These are phyloP conservation scores for Didymella pomorum DNA, from an alignment of 2,329 filamentous ascomycete genomes.

Conservation along the genomic window DNA sequence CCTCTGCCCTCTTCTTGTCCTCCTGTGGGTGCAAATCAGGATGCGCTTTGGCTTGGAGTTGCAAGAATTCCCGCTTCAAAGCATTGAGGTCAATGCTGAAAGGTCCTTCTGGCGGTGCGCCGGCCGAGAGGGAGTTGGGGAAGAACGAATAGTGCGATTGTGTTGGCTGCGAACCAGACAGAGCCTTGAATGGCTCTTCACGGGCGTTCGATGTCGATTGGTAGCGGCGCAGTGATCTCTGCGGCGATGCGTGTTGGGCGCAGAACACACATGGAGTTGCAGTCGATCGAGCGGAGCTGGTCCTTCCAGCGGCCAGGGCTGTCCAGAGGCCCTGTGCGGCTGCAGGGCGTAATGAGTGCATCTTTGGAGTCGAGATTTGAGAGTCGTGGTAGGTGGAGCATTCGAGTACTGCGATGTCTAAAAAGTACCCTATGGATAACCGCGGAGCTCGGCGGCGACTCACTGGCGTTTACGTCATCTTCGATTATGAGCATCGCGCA, in stretches of 20 bases:
- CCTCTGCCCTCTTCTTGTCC: slow-evolving; percentile 71
- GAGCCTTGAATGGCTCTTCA: slow-evolving; percentile 30
- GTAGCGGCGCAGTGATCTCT: slow-evolving; percentile 26
- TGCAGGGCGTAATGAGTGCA: slow-evolving; percentile 35
- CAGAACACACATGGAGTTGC: slow-evolving; percentile 38
- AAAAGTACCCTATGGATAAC: neutral
- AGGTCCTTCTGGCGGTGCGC: slow-evolving; percentile 77
- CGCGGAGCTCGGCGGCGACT: slow-evolving; percentile 21
- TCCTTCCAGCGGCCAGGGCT: slow-evolving; percentile 26
- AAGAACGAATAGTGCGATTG: slow-evolving; percentile 87
- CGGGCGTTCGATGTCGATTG: slow-evolving; percentile 34
- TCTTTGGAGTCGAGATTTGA: slow-evolving; percentile 1
- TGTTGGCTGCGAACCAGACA: slow-evolving; percentile 15
- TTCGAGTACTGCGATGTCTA: slow-evolving; percentile 19
- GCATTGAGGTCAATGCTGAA: slow-evolving; percentile 76
- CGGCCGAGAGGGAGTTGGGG: slow-evolving; percentile 75
- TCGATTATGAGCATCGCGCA: slow-evolving; percentile 7
- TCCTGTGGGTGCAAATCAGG: slow-evolving; percentile 69
- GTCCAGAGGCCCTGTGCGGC: slow-evolving; percentile 38
- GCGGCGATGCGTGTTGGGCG: slow-evolving; percentile 25
- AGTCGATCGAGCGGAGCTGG: slow-evolving; percentile 24
- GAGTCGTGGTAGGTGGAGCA: neutral
- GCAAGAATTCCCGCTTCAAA: slow-evolving; percentile 85
- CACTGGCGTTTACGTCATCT: slow-evolving; percentile 31
- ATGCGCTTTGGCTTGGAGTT: slow-evolving; percentile 78